Base-by-base conservation (phyloP, 1,284 basidiomycete species). In the Crepidotus sp. region DNA sequence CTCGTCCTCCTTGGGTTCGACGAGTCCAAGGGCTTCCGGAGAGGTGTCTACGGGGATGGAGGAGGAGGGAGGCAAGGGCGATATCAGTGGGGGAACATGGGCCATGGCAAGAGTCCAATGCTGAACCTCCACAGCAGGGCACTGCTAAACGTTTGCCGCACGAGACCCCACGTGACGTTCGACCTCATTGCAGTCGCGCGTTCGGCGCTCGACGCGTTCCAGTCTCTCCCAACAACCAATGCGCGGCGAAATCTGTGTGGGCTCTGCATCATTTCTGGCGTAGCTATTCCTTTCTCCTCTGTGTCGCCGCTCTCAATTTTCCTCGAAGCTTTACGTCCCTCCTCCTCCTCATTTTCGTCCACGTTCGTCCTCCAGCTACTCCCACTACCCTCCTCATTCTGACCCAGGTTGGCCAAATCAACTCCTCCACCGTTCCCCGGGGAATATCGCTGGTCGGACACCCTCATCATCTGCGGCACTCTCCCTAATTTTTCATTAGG, bases 401-500 rank as follows among this genome's bases (percentile, higher is more conserved):
- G 10, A 8, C 11, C 13, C 52, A 89, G 86, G 76, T 88, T 46
- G 84, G 81, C 44, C 85, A 88, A 74, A 86, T 81, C 58, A 87
- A 79, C 60, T 82, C 81, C 35, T 77, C 80, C 15, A 69, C 67
- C 26, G 77, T 86, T 19, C 82, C 84, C 50, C 74, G 76, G 50
- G 72, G 70, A 49, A 76, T 89, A 49, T 71, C 74, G 48, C 82
- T 89, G 83, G 84, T 84, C 59, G 64, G 40, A 18, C 33, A n/a
- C 27, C 30, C 35, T 30, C 43, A 30, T 26, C 45, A 10, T 18
- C 33, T 22, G 25, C n/a, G 19, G 29, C 27, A 6, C n/a, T 29
- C 38, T 25, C 36, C 37, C 22, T 44, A 52, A 43, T 32, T 8
- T n/a, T 55, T 36, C 46, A 40, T 54, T 46, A 88, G 84, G 77